Evolutionary conservation across 257 asterid genomes (phyloP), one percentile per base, ranked within the genome.

Genomic region (Plantago elongata): DNA sequence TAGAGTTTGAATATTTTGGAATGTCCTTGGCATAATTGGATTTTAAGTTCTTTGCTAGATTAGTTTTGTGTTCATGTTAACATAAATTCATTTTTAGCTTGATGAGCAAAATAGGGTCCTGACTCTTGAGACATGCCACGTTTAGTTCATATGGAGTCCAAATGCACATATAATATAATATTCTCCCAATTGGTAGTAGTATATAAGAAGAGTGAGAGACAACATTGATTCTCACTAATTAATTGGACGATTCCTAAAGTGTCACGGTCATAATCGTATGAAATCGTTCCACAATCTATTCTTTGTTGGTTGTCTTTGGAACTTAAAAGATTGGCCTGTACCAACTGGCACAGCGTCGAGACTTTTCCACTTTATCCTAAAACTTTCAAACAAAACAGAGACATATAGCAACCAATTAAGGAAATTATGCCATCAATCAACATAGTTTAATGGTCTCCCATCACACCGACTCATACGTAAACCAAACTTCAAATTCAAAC

Each of bases 321-420:
- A 16, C 14, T 6, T 13, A n/a, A 30, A 22, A 42, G 62, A 57
- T 13, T 27, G 11, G 18, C 54, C 51, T 48, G 40, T 56, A 18
- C 73, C 63, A 74, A 54, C 78, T 68, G 71, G 62, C 74, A 67
- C 54, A 67, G 18, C 44, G 56, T 30, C 34, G 29, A 61, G 18
- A 42, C 70, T 63, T 60, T 60, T 46, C 18, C 34, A 34, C 40
- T 34, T 34, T 54, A 5, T 34, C 22, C 54, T 46, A 29, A 45
- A 9, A 15, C 18, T 18, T 42, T 37, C 44, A 45, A 43, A 6
- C 45, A 27, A n/a, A 9, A 3, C 10, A 58, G 1, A 18, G 2
- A 45, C 12, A 40, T 51, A 13, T 1, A 50, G 12, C 11, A 4
- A 1, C 27, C 12, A 48, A 51, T 40, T 51, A 40, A 7, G 22